Base-by-base conservation (phyloP, 2,329 filamentous ascomycete species). In the Polytolypa hystricis region DNA sequence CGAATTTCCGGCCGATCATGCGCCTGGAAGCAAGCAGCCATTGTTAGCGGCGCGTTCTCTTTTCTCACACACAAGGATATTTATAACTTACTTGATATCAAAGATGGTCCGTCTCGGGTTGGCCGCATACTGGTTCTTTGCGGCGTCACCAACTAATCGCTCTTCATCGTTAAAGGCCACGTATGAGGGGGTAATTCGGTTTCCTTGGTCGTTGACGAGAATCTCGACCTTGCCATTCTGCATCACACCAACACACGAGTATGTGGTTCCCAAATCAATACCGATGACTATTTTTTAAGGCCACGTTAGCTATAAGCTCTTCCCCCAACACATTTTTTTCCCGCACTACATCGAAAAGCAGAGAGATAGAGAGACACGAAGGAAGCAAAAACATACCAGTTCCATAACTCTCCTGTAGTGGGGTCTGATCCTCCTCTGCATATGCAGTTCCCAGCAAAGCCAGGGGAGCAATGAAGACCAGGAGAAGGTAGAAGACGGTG, bases 141-240 rank as follows among this genome's bases (percentile, higher is more conserved):
- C 86, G 56, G 91, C 85, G 65, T 98, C 91, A 74, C 91, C 91
- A 51, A 98, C 86, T 50, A 98, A 74, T 60, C 91, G 81, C 69
- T 96, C 91, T 47, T 95, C 86, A 55, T 96, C 87, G 64, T 86
- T 96, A 66, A 93, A 94, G 56, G 85, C 86, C 60, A 94, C 86
- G 66, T 91, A 94, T 47, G 85, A 93, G 38, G 86, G 86, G 53
- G 86, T 93, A 52, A 93, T 93, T 71, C 85, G 83, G 77, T 93
- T 86, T 73, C 85, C 85, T 73, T 93, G 86, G 67, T 94, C 85
- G 72, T 94, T 94, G 67, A 84, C 84, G 53, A 94, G 74, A 69
- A 94, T 94, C 59, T 94, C 85, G 52, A 94, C 85, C 67, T 89
- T 91, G 62, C 86, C 86, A 61, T 85, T 83, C 62, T 87, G 81